Percentiles rank a stretch among this genome's conserved stretches.
Evolutionary conservation across 352 stramenopile genomes (phyloP).

Genomic region (Globisporangium uncinulatum): DNA sequence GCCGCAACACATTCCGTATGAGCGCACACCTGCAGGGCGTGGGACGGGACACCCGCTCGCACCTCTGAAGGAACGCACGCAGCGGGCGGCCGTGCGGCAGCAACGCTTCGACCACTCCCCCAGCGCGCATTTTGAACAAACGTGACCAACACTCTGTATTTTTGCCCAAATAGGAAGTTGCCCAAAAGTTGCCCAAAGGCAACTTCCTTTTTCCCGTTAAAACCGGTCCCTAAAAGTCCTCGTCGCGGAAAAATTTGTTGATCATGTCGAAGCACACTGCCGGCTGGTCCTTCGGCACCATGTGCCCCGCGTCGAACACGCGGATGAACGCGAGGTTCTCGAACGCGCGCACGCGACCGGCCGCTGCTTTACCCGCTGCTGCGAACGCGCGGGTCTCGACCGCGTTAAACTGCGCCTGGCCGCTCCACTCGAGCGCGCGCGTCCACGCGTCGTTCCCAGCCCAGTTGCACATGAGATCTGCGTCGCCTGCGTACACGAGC

Average conservation of each 20-base stretch:
- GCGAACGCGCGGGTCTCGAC: slow-evolving; percentile 28
- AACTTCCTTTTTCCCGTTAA: too few species aligned
- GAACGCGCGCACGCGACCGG: slow-evolving; percentile 41
- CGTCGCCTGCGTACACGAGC: slow-evolving; percentile 95
- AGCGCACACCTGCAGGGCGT: neutral
- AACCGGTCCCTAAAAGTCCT: slow-evolving; percentile 25
- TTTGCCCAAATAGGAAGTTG: too few species aligned
- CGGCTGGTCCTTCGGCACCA: slow-evolving; percentile 93
- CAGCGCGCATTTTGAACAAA: slow-evolving; percentile 15
- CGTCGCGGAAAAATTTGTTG: slow-evolving; percentile 80
- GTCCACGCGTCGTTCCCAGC: slow-evolving; percentile 95
- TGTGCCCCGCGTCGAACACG: slow-evolving; percentile 92
- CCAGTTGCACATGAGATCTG: slow-evolving; percentile 96
- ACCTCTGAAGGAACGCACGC: slow-evolving; percentile 37
- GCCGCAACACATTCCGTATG: neutral
- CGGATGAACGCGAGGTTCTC: slow-evolving; percentile 90
- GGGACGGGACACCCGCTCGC: neutral
- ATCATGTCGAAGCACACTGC: slow-evolving; percentile 89
- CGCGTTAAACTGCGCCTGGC: slow-evolving; percentile 81
- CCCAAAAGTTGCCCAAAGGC: too few species aligned
- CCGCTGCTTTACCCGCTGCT: slow-evolving; percentile 18
- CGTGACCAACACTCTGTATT: neutral
- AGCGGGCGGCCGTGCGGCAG: slow-evolving; percentile 23
- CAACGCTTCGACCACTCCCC: slow-evolving; percentile 9
- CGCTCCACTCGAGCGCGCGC: slow-evolving; percentile 88